Evolutionary conservation across 2,329 filamentous ascomycete genomes (phyloP).

Genomic region (Sphaerulina musiva): DNA sequence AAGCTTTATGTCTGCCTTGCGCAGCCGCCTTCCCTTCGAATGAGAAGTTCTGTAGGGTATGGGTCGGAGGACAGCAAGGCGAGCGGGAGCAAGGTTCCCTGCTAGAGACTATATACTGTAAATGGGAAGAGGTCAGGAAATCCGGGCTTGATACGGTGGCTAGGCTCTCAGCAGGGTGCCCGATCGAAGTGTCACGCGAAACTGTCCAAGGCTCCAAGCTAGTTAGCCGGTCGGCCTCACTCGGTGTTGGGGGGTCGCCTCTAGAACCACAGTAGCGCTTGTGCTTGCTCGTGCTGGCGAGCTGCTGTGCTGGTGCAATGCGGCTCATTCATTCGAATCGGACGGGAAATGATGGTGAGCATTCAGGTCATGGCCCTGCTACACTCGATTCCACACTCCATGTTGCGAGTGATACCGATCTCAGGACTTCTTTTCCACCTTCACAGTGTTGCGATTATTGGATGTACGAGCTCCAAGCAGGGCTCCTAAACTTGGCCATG

Average conservation of each 20-base stretch:
- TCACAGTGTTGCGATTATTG: not conserved
- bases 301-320: not conserved
- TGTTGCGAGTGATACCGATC: not conserved
- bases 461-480: not conserved
- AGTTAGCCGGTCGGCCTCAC: not conserved
- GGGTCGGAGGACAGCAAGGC: not conserved
- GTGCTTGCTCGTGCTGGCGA: not conserved
- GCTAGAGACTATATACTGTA: not conserved
- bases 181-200: not conserved
- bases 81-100: not conserved
- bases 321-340: not conserved
- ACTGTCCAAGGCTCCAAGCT: not conserved
- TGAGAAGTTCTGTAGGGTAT: not conserved
- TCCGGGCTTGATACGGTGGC: not conserved
- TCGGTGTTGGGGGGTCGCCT: not conserved
- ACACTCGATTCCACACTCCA: not conserved
- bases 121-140: not conserved
- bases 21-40: not conserved
- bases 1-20: not conserved
- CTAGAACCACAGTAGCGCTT: not conserved
- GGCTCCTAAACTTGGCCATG: slow-evolving; percentile 1
- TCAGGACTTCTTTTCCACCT: not conserved
- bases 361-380: not conserved
- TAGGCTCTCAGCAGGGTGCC: not conserved
- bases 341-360: not conserved